Evolutionary conservation across 2,329 filamentous ascomycete species (phyloP), one percentile per base, ranked within the genome.

Genomic region (Penicillium digitatum): DNA sequence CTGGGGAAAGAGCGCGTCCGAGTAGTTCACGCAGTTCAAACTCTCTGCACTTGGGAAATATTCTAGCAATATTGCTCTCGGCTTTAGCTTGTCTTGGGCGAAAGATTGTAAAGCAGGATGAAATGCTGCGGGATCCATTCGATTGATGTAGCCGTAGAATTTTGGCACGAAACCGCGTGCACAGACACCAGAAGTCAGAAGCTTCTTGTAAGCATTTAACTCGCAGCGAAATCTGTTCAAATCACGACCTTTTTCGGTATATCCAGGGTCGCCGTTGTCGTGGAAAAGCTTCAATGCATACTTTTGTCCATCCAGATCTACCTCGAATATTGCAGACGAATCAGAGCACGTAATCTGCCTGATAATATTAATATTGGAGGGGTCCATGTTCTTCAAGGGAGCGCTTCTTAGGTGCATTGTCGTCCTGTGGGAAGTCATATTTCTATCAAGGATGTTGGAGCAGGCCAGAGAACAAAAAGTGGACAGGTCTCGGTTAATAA

Each of bases 161-260:
- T 40, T 18, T 48, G 65, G 64, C 38, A 65, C 61, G 49, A 66
- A 59, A 3, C 60, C 58, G n/a, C 50, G 31, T 12, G 45, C 54
- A 35, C 62, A 67, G 0, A 61, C 63, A 34, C 58, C 57, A 29
- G 31, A 59, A 8, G 18, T 18, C 26, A 27, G 27, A 9, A 66
- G 59, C 0, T 64, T 64, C 16, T 54, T 7, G 37, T 67, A 66
- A n/a, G 63, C 63, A 18, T 60, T 62, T 0, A 56, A 32, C 49
- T 67, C 62, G 48, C 60, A 64, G 48, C 66, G 60, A 53, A 64
- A 64, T 8, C 63, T 53, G 31, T 66, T 62, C 20, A 67, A 35
- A 47, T 67, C 66, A 32, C 64, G 61, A n/a, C 64, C 63, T 40
- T 53, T 60, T 22, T 56, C 43, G 5, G 57, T 57, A 55, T 60